A percentile compares a stretch with the other conserved stretches of the same genome.
Evolutionary conservation across 176 grass and related monocot species (phyloP).

Genomic region (Musa schizocarpa): DNA sequence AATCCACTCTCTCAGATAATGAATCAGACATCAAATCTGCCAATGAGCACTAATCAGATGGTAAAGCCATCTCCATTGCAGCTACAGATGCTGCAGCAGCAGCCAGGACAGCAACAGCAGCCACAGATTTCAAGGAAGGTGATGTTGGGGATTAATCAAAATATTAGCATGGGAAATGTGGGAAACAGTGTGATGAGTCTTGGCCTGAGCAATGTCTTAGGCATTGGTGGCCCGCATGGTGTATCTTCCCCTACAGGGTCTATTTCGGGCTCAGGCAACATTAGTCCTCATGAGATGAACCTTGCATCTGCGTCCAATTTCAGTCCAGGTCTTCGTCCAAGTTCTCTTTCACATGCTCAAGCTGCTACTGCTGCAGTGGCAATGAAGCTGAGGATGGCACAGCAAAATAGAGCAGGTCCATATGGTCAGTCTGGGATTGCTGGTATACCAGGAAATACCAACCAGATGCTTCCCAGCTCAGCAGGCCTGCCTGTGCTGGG

Average conservation of each 20-base stretch:
- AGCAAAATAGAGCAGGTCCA: slow-evolving; percentile 37
- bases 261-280: neutral
- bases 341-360: slow-evolving; percentile 24
- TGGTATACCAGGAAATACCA: slow-evolving; percentile 51
- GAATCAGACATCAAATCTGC: slow-evolving; percentile 42
- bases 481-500: slow-evolving; percentile 51
- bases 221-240: slow-evolving; percentile 47
- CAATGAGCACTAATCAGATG: slow-evolving; percentile 47
- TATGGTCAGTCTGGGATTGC: slow-evolving; percentile 54
- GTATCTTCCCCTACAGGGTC: neutral
- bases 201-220: slow-evolving; percentile 52
- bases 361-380: slow-evolving; percentile 6
- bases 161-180: slow-evolving; percentile 59
- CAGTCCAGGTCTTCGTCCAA: slow-evolving; percentile 18
- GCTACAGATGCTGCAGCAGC: slow-evolving; percentile 22
- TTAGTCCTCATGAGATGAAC: slow-evolving; percentile 25
- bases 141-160: slow-evolving; percentile 56
- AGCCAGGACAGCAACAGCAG: slow-evolving; percentile 54
- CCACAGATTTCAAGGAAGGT: slow-evolving; percentile 58
- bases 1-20: slow-evolving; percentile 75
- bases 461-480: slow-evolving; percentile 56
- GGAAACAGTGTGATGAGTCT: slow-evolving; percentile 51
- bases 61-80: slow-evolving; percentile 30
- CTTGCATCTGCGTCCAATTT: slow-evolving; percentile 43
- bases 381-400: slow-evolving; percentile 43